Base-by-base conservation (phyloP, 495 filamentous ascomycete species). In the Daldinia decipiens region DNA sequence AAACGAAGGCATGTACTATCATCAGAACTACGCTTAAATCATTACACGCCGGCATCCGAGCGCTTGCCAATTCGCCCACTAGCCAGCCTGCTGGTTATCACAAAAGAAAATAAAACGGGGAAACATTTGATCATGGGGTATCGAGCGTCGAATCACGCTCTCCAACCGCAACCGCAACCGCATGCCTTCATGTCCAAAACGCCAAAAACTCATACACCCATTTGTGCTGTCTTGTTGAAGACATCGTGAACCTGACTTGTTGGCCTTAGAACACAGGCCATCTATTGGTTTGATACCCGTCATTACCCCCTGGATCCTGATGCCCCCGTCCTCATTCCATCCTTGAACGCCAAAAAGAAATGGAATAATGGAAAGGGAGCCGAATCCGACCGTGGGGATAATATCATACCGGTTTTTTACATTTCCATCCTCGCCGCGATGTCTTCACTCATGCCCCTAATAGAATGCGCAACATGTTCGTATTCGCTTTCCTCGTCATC, bases 391-490 rank as follows among this genome's bases (percentile, higher is more conserved):
- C 47, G 32, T 29, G 27, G 13, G 26, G 26, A 36, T 19, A 36
- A 31, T 9, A 27, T 19, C n/a, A 17, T 19, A 51, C 29, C 15
- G 38, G 29, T 12, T 40, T 17, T 70, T 67, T 82, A 85, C 68
- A 87, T 81, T 70, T 93, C 91, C 89, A 93, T 93, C 11, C 84
- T 84, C 27, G 87, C 85, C 40, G 87, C 90, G 57, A 92, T 89
- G 59, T 93, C 91, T 77, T 93, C 90, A 70, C 90, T 93, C 70
- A 92, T 83, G 4, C 89, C 90, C 27, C 89, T 83, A 6, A 91
- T 84, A 36, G 83, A 85, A 29, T 83, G 84, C 68, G 83, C 84
- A 38, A 75, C 75, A 26, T 78, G 65, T 59, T 84, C 79, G 34
- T 84, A 82, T 29, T 85, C 82, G 32, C 83, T 83, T 57, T 83